Evolutionary conservation across 805 yeast species (phyloP).

Genomic region (Grigorovia transvaalensis): DNA sequence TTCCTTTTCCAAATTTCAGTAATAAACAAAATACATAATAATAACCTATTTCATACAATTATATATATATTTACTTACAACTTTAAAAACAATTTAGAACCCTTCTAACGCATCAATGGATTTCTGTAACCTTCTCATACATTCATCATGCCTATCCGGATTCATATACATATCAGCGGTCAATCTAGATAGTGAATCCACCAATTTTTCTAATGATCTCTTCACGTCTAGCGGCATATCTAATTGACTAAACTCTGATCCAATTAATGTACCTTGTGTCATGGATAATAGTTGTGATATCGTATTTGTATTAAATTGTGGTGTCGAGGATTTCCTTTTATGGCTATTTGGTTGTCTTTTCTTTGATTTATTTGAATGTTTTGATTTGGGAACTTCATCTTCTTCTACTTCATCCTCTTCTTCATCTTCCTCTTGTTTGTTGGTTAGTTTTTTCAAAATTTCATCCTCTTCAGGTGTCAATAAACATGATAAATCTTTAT

Average conservation of each 20-base stretch:
- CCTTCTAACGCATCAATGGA: constrained; percentile 87
- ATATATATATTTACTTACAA: too few species aligned
- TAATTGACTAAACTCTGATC: constrained; percentile 58
- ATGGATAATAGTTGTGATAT: constrained; percentile 30
- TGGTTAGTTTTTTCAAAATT: not conserved
- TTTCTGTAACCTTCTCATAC: constrained; percentile 65
- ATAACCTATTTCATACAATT: too few species aligned
- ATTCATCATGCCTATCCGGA: constrained; percentile 69
- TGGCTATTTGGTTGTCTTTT: not conserved
- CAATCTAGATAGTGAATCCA: constrained; percentile 73
- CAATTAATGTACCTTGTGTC: constrained; percentile 34
- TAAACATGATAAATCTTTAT: not conserved
- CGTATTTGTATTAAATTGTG: constrained; percentile 25
- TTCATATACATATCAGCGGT: constrained; percentile 88
- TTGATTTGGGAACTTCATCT: not conserved
- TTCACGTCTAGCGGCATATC: constrained; percentile 70
- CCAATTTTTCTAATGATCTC: constrained; percentile 70
- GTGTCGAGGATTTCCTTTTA: not conserved
- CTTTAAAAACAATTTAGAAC: constrained; percentile 30
- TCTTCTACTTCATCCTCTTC: not conserved
- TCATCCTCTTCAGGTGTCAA: not conserved
- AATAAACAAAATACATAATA: too few species aligned
- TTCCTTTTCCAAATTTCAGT: too few species aligned
- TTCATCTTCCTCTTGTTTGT: not conserved
- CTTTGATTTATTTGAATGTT: not conserved